Base-by-base conservation (phyloP, 2,329 filamentous ascomycete genomes). In the Aspergillus pseudotamarii region DNA sequence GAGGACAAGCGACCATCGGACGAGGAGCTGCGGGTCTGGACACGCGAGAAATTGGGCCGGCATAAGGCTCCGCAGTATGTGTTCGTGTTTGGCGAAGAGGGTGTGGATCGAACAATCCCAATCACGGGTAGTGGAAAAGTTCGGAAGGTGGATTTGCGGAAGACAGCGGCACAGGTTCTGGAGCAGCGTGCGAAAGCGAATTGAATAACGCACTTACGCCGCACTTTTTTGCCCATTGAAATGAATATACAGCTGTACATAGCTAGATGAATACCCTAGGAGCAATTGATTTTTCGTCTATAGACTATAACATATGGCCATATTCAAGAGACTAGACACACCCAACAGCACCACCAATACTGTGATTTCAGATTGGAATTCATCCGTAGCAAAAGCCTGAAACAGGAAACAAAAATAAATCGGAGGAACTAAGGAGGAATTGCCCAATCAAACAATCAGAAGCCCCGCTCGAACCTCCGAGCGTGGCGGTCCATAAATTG, bases 41-140 rank as follows among this genome's bases (percentile, higher is more conserved):
- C 88, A 1, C 82, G 86, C 57, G 79, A 85, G 68, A 84, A 81
- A 41, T 81, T 91, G 8, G 89, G 88, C 1, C 80, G 84, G 43
- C 89, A 91, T 73, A 91, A 91, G 68, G 88, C 89, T 4, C 91
- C 91, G 0, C 81, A 86, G 10, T 85, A 93, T 74, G 75, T 94
- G n/a, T 93, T 93, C 73, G 92, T 91, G 85, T 83, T 94, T 30
- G 91, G 91, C 0, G 78, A 86, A 67, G 83, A 84, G 53, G 85
- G 84, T 12, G 82, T 89, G n/a, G 68, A 67, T 26, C 69, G 55
- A 56, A 78, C 80, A 1, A 81, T 90, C 36, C 89, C 89, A 11
- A 79, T 91, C 71, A 91, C 89, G n/a, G 89, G 89, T 0, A 91
- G 89, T 71, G 89, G 89, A 4, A 91, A 91, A 78, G 86, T 91